Percentiles rank a stretch among this genome's conserved stretches.
Evolutionary conservation across 2,329 filamentous ascomycete species (phyloP).

Genomic region (Pseudogymnoascus sp.): DNA sequence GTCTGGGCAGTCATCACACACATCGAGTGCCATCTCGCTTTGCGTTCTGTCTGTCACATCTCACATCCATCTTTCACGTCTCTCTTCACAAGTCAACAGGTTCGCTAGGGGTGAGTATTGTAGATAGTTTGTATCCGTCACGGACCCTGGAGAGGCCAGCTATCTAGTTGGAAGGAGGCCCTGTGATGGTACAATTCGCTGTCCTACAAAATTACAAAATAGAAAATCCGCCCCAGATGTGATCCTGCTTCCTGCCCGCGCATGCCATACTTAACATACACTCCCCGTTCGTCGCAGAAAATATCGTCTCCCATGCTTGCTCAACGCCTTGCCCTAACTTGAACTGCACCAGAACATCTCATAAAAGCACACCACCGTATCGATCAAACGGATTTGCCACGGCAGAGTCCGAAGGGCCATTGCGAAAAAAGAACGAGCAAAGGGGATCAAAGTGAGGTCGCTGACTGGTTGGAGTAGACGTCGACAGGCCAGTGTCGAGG

Average conservation of each 20-base stretch:
- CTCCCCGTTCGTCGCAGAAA: neutral
- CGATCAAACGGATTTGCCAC: neutral
- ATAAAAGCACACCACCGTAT: constrained; percentile 1
- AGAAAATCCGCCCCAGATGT: constrained; percentile 4
- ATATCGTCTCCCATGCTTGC: constrained; percentile 1
- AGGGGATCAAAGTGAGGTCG: constrained; percentile 2
- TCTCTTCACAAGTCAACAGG: neutral
- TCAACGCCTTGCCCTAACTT: constrained; percentile 6
- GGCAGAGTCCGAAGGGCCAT: neutral
- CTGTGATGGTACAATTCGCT: constrained; percentile 4
- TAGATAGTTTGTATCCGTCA: constrained; percentile 7
- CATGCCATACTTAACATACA: constrained; percentile 1
- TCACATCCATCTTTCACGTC: neutral
- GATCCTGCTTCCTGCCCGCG: neutral
- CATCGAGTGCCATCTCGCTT: neutral
- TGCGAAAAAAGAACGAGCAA: neutral
- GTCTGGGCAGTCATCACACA: neutral
- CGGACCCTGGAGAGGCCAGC: constrained; percentile 4
- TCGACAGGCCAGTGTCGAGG: constrained; percentile 3
- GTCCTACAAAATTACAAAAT: constrained; percentile 5
- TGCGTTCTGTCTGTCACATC: neutral
- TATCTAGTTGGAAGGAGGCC: constrained; percentile 7
- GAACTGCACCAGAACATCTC: neutral
- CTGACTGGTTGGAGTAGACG: neutral
- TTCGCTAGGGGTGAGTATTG: neutral